A percentile compares a stretch with the other conserved stretches of the same genome.
These are phyloP conservation scores for Prunus campanulata DNA, from an alignment of 306 rosid species.

Conservation along the genomic window DNA sequence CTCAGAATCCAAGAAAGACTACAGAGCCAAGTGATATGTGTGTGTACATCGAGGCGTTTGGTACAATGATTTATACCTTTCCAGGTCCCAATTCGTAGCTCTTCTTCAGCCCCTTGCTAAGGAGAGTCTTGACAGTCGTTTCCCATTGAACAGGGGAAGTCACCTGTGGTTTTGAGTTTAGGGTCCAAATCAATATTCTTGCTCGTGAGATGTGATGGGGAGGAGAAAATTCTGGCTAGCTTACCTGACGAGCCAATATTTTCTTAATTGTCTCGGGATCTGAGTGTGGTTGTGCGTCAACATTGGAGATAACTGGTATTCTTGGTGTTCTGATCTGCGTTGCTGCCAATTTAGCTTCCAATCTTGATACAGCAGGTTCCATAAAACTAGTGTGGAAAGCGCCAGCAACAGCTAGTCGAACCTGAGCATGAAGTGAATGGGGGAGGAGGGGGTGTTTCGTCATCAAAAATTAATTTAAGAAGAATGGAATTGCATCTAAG, in stretches of 20 bases:
- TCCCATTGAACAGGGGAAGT: constrained; percentile 99
- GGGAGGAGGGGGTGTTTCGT: neutral
- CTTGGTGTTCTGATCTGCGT: constrained; percentile 77
- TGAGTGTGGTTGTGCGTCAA: constrained; percentile 82
- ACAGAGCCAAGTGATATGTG: neutral
- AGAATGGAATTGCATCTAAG: neutral
- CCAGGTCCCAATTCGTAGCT: constrained; percentile 96
- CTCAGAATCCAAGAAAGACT: neutral
- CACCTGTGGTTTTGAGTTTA: constrained; percentile 50
- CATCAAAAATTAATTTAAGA: neutral
- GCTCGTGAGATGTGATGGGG: neutral
- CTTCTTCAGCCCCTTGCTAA: constrained; percentile 73
- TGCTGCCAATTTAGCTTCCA: constrained; percentile 88
- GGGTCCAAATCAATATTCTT: constrained; percentile 17
- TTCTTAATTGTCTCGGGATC: constrained; percentile 82
- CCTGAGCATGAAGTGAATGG: constrained; percentile 41
- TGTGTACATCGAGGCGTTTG: neutral
- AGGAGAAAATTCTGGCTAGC: constrained; percentile 11
- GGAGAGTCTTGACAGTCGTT: constrained; percentile 86
- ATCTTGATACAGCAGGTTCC: constrained; percentile 96
- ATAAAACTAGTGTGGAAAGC: constrained; percentile 94
- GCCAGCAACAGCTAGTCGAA: constrained; percentile 95
- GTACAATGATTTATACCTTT: constrained; percentile 54
- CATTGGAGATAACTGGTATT: constrained; percentile 95
- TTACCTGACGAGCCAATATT: constrained; percentile 85